Evolutionary conservation across 768 basidiomycete species (phyloP).

Genomic region (Phanerodontia chrysosporium): DNA sequence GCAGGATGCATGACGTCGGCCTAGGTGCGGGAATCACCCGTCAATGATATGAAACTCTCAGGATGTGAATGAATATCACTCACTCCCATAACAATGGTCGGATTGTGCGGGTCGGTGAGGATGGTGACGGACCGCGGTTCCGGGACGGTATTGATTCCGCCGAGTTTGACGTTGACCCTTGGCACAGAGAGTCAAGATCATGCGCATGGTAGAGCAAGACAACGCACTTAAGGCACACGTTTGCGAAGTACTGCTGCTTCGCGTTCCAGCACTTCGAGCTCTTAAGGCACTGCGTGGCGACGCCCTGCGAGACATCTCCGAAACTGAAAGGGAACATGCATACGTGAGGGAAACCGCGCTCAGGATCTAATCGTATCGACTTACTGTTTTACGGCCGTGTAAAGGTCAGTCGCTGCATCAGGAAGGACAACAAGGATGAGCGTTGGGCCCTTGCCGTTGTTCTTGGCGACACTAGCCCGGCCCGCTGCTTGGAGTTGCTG

Average conservation of each 20-base stretch:
- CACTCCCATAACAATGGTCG: slow-evolving; percentile 78
- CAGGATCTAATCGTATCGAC: too few relatives aligned
- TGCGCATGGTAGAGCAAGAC: not conserved
- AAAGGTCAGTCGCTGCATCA: slow-evolving; percentile 71
- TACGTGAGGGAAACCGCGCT: too few relatives aligned
- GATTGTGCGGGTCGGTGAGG: slow-evolving; percentile 65
- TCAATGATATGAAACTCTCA: too few relatives aligned
- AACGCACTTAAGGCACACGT: slow-evolving; percentile 72
- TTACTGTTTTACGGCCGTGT: slow-evolving; percentile 75
- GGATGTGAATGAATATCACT: too few relatives aligned
- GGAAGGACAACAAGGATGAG: slow-evolving; percentile 70
- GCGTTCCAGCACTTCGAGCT: slow-evolving; percentile 59
- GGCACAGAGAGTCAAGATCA: not conserved
- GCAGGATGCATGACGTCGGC: slow-evolving; percentile 84
- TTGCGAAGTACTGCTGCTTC: slow-evolving; percentile 76
- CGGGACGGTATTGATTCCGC: slow-evolving; percentile 78
- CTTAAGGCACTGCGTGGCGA: slow-evolving; percentile 79
- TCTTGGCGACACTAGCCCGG: too few relatives aligned
- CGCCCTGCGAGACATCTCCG: slow-evolving; percentile 65
- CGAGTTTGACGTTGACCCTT: slow-evolving; percentile 82
- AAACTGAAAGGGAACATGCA: too few relatives aligned
- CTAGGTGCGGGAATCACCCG: slow-evolving; percentile 25
- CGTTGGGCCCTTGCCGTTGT: slow-evolving; percentile 39
- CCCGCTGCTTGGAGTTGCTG: too few relatives aligned
- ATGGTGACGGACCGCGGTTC: slow-evolving; percentile 61